A percentile compares a stretch with the other conserved stretches of the same genome.
These are phyloP conservation scores for Neoboletus brunneissimus DNA, from an alignment of 768 basidiomycete genomes.

Conservation along the genomic window DNA sequence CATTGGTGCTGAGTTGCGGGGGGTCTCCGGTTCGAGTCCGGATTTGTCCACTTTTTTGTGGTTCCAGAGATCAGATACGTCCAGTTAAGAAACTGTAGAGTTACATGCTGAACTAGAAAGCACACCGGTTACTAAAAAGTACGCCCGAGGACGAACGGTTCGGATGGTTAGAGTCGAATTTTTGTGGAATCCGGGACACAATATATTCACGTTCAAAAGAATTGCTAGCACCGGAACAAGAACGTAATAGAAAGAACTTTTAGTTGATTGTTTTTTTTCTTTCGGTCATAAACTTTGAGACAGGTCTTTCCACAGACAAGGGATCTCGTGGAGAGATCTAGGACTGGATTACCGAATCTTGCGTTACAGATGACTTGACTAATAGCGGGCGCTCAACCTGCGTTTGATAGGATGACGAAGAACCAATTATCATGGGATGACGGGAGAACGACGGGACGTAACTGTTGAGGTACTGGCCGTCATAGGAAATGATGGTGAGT, in stretches of 20 bases:
- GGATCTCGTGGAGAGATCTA: background rate
- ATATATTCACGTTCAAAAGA: background rate
- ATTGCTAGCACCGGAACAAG: background rate
- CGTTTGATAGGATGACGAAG: constrained; percentile 16
- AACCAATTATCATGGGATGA: constrained; percentile 9
- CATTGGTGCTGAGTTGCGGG: constrained; percentile 34
- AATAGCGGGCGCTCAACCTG: constrained; percentile 26
- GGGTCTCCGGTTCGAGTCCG: constrained; percentile 41
- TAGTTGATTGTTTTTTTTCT: constrained; percentile 21
- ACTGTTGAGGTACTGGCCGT: background rate
- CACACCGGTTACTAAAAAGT: background rate
- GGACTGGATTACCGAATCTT: background rate
- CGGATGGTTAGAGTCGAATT: background rate
- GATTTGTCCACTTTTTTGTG: constrained; percentile 36
- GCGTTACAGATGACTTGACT: constrained; percentile 14
- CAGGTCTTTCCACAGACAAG: constrained; percentile 10
- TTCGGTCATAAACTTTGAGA: constrained; percentile 36
- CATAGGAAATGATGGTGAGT: constrained; percentile 21
- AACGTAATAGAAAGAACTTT: background rate
- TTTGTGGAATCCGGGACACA: background rate
- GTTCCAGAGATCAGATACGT: background rate
- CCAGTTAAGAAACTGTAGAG: background rate
- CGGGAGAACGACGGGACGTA: constrained; percentile 3
- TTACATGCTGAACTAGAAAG: background rate
- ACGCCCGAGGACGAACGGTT: background rate